A percentile compares a stretch with the other conserved stretches of the same genome.
Conservation (phyloP, 2,329 filamentous ascomycete species). For the Penicillium hesseltinei region DNA sequence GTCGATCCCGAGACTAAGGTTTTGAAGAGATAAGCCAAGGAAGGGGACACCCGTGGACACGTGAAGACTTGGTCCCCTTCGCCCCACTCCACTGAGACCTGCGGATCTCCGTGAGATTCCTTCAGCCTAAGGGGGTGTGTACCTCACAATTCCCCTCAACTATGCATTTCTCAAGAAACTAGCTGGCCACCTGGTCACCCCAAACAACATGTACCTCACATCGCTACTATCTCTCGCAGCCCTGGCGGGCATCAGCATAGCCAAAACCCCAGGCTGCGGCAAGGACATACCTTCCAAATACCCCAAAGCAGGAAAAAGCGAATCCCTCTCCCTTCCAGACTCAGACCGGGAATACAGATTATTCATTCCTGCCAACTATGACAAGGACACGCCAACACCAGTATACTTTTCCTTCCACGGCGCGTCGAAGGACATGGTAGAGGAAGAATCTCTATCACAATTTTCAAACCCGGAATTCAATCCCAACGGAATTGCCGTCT, state of each 20-base stretch:
- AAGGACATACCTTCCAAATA: conserved; percentile 18
- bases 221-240: conserved; percentile 8
- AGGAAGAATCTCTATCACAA: conserved; percentile 45
- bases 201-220: conserved; percentile 2
- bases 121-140: not conserved
- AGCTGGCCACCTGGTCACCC: not conserved
- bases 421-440: conserved; percentile 35
- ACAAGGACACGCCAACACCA: conserved; percentile 35
- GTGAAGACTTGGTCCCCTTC: not conserved
- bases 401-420: conserved; percentile 53
- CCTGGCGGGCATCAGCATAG: not conserved
- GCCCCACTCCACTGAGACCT: not conserved
- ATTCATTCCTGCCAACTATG: conserved; percentile 35
- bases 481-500: conserved; percentile 46
- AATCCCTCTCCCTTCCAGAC: conserved; percentile 11
- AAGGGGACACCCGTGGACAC: not conserved
- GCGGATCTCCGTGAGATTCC: not conserved
- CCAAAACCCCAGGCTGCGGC: conserved; percentile 19
- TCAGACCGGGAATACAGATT: conserved; percentile 25
- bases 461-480: conserved; percentile 48
- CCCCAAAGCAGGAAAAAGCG: conserved; percentile 17
- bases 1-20: too few species aligned
- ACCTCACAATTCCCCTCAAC: not conserved
- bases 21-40: not conserved
- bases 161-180: not conserved